Base-by-base conservation (phyloP, 805 yeast species). In the Candida coquimbonensis region DNA sequence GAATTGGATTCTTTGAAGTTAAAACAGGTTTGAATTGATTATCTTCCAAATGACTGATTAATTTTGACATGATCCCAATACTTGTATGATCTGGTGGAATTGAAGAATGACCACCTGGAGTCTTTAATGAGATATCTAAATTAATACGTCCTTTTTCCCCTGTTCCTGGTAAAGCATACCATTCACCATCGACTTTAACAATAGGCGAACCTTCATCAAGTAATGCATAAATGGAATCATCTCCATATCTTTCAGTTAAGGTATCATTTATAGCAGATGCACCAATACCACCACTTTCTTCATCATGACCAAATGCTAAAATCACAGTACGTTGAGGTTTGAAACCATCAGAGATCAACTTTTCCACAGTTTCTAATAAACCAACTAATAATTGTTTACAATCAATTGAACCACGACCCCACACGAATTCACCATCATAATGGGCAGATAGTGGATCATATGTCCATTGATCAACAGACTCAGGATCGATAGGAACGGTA, bases 31-130 rank as follows among this genome's bases (percentile, higher is more conserved):
- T 49, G 39, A 58, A 64, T 11, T 80, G 81, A 45, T 76, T 72
- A n/a, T 62, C 62, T 61, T 87, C 95, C 36, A 85, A 67, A 24
- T 60, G 53, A 9, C 66, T 57, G 9, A 82, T 67, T 44, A 85
- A 67, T 48, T 81, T 78, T 2, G 87, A 68, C 42, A 80, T 67
- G 33, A 86, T 73, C 12, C 93, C 95, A 62, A 87, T 84, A 3
- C 83, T 73, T 5, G 93, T 84, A 57, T 87, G 93, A 39, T 77
- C 82, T 1, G 90, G 90, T 9, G 93, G 91, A 17, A 74, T 61
- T 8, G 89, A 81, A 1, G 90, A 78, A 59, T 85, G 95, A 9
- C 95, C 95, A 35, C 93, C 93, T 8, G 77, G 76, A 21, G 85
- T 79, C 19, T 64, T 64, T 36, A 84, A 62, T 5, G 69, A 68